These are phyloP conservation scores for Globisporangium nagaii DNA, from an alignment of 352 stramenopile genomes.

Conservation along the genomic window DNA sequence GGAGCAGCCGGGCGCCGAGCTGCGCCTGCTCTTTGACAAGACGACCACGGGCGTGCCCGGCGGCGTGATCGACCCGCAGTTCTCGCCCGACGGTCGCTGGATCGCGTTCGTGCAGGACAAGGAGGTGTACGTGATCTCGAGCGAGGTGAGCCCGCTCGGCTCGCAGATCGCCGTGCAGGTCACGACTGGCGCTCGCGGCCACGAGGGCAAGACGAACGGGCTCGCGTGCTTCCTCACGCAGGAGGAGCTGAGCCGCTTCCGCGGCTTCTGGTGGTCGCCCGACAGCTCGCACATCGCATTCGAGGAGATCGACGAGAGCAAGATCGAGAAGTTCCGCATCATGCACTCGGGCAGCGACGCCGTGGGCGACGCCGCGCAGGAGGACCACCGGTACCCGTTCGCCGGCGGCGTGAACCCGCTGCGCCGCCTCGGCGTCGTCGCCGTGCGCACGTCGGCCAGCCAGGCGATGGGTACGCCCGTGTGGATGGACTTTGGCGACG, in stretches of 20 bases:
- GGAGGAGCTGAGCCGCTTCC: slow-evolving; percentile 96
- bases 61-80: slow-evolving; percentile 91
- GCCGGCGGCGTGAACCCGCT: slow-evolving; percentile 90
- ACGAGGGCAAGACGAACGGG: slow-evolving; percentile 85
- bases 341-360: slow-evolving; percentile 88
- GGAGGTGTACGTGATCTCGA: slow-evolving; percentile 91
- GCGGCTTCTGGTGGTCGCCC: slow-evolving; percentile 95
- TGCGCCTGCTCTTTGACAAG: slow-evolving; percentile 88
- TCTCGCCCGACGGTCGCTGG: slow-evolving; percentile 87
- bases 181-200: slow-evolving; percentile 63
- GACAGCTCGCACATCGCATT: slow-evolving; percentile 87
- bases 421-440: slow-evolving; percentile 79
- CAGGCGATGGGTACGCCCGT: slow-evolving; percentile 37
- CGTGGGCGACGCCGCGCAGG: slow-evolving; percentile 49
- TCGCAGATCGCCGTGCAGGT: slow-evolving; percentile 59
- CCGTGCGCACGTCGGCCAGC: slow-evolving; percentile 20
- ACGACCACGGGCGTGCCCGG: slow-evolving; percentile 55
- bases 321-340: slow-evolving; percentile 93
- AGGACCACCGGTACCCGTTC: slow-evolving; percentile 91
- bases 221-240: slow-evolving; percentile 97
- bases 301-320: slow-evolving; percentile 90
- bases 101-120: slow-evolving; percentile 93
- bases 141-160: slow-evolving; percentile 24
- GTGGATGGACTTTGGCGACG: slow-evolving; percentile 72
- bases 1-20: slow-evolving; percentile 61